Conservation (phyloP, 2,329 filamentous ascomycete species). For the Volutella citrinella region DNA sequence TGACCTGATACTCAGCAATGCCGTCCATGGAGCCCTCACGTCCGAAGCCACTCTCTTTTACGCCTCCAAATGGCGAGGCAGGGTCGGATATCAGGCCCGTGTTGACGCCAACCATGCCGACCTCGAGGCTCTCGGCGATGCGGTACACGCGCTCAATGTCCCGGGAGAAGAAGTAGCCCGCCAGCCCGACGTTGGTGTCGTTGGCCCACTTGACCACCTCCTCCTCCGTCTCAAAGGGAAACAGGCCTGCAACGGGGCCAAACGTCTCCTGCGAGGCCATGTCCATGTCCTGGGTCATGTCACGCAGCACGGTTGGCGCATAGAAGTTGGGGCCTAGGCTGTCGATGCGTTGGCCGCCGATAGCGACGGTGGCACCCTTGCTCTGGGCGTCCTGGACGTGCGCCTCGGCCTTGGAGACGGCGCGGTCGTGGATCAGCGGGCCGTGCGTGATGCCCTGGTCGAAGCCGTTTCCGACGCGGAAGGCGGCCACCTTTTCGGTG, state of each 20-base stretch:
- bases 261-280: conserved; percentile 90
- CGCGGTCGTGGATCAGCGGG: conserved; percentile 81
- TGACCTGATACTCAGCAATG: conserved; percentile 71
- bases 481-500: conserved; percentile 67
- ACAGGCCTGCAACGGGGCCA: conserved; percentile 86
- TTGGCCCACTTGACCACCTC: conserved; percentile 88
- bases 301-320: conserved; percentile 82
- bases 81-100: conserved; percentile 64
- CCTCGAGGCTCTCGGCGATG: conserved; percentile 69
- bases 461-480: conserved; percentile 76
- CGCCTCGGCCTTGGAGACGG: conserved; percentile 72
- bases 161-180: conserved; percentile 86
- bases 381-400: conserved; percentile 77
- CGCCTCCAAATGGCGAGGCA: conserved; percentile 68
- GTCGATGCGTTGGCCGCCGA: conserved; percentile 71
- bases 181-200: conserved; percentile 77
- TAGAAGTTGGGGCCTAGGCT: conserved; percentile 84
- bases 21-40: conserved; percentile 76
- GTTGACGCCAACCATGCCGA: conserved; percentile 86
- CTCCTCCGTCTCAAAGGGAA: conserved; percentile 83
- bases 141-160: conserved; percentile 58
- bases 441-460: conserved; percentile 71
- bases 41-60: conserved; percentile 80
- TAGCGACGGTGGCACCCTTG: conserved; percentile 72
- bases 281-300: conserved; percentile 82